Evolutionary conservation across 2,329 filamentous ascomycete species (phyloP).

Genomic region (Fusarium guadeloupense): DNA sequence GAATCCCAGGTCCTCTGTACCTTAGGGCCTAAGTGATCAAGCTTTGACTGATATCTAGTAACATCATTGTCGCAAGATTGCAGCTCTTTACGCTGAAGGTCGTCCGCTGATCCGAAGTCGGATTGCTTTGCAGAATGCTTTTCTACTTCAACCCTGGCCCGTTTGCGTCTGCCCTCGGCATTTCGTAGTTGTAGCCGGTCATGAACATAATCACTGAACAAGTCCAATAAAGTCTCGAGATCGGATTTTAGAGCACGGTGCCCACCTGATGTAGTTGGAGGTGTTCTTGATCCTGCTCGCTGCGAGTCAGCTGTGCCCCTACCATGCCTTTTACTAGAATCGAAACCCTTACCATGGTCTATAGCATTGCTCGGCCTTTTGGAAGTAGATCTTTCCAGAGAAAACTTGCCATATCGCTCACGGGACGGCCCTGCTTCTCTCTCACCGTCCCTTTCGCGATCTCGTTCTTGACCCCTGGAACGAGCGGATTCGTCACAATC

Average conservation of each 20-base stretch:
- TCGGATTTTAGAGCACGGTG: not conserved
- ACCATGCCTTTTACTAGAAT: not conserved
- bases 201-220: conserved; percentile 37
- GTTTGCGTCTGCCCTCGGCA: conserved; percentile 31
- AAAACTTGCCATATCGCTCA: not conserved
- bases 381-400: conserved; percentile 4
- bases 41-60: conserved; percentile 3
- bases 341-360: conserved; percentile 30
- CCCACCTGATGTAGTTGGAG: not conserved
- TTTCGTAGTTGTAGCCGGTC: conserved; percentile 29
- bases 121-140: conserved; percentile 20
- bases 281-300: conserved; percentile 5
- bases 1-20: conserved; percentile 9
- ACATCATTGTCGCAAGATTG: conserved; percentile 15
- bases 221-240: conserved; percentile 27
- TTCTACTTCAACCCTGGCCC: conserved; percentile 19
- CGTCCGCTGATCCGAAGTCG: conserved; percentile 37
- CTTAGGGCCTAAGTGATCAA: conserved; percentile 15
- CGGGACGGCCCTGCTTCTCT: conserved; percentile 3
- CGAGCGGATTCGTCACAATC: conserved; percentile 15
- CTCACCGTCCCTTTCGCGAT: conserved; percentile 4
- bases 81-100: conserved; percentile 31
- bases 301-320: conserved; percentile 3
- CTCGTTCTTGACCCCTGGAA: conserved; percentile 10
- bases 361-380: conserved; percentile 4